Conservation (phyloP, 257 asterid species). For the Echium plantagineum region DNA sequence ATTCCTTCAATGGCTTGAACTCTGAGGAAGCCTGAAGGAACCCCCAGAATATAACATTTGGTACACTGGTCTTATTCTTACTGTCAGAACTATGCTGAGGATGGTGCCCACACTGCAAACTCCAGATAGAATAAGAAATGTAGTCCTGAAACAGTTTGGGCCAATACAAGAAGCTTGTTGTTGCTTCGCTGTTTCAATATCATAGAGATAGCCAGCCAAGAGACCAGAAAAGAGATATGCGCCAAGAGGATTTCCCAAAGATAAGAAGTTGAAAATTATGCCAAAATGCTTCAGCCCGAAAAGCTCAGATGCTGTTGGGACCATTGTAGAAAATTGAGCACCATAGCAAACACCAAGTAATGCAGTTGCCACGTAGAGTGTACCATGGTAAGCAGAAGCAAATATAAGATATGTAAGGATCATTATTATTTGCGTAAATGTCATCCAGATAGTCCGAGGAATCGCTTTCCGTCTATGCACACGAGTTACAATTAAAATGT, state of each 20-base stretch:
- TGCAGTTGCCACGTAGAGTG: conserved; percentile 41
- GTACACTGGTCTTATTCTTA: conserved; percentile 53
- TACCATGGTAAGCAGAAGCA: conserved; percentile 37
- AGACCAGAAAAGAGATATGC: conserved; percentile 61
- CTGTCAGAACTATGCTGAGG: conserved; percentile 40
- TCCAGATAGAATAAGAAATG: conserved; percentile 51
- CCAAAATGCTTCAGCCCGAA: conserved; percentile 66
- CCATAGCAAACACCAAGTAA: conserved; percentile 68
- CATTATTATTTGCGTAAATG: conserved; percentile 48
- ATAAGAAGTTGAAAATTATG: conserved; percentile 44
- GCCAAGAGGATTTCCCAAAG: conserved; percentile 59
- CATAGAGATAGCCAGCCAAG: conserved; percentile 60
- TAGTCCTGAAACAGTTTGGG: conserved; percentile 47
- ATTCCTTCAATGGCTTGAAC: conserved; percentile 22
- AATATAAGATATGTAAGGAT: conserved; percentile 42
- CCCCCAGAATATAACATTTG: conserved; percentile 64
- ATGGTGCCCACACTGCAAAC: conserved; percentile 35
- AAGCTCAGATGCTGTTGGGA: conserved; percentile 62
- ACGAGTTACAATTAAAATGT: background rate
- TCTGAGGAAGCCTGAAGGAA: conserved; percentile 42
- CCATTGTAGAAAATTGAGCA: conserved; percentile 45
- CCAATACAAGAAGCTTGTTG: conserved; percentile 44
- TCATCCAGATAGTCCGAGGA: conserved; percentile 66
- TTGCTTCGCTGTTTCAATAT: conserved; percentile 52
- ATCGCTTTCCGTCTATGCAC: conserved; percentile 41